These are phyloP conservation scores for Albugo candida DNA, from an alignment of 352 stramenopile genomes.

Conservation along the genomic window DNA sequence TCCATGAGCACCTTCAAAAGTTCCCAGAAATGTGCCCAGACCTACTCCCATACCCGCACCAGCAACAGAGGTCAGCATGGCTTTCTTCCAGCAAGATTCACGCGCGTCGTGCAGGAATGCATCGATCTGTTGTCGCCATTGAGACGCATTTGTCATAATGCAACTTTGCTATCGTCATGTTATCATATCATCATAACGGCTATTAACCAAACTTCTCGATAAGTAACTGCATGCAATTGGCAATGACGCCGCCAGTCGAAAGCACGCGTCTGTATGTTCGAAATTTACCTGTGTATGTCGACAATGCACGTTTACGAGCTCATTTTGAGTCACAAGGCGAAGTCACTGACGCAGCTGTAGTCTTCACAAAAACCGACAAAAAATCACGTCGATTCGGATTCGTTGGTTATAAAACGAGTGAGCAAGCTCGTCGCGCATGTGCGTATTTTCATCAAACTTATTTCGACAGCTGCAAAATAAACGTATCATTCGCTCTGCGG, in stretches of 20 bases:
- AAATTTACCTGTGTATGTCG: conserved; percentile 61
- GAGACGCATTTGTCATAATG: background rate
- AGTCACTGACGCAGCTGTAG: conserved; percentile 78
- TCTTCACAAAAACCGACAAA: conserved; percentile 76
- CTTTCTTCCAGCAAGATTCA: conserved; percentile 73
- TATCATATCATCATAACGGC: too few species aligned
- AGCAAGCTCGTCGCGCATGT: conserved; percentile 31
- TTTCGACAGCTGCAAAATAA: conserved; percentile 76
- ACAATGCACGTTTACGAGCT: conserved; percentile 45
- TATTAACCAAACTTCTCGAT: too few species aligned
- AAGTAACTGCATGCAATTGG: too few species aligned
- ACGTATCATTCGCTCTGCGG: conserved; percentile 61
- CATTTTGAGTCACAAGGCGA: conserved; percentile 60
- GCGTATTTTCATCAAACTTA: conserved; percentile 77
- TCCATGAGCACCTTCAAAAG: conserved; percentile 70
- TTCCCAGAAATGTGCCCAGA: conserved; percentile 70
- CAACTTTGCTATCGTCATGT: too few species aligned
- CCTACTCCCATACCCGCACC: conserved; percentile 62
- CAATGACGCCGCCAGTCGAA: too few species aligned
- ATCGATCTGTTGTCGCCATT: conserved; percentile 1
- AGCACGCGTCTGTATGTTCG: conserved; percentile 58
- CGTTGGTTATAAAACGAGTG: conserved; percentile 53
- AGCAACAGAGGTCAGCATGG: conserved; percentile 45
- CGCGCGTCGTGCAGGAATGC: conserved; percentile 53
- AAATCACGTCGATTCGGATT: conserved; percentile 73